These are phyloP conservation scores for Megacollybia marginata DNA, from an alignment of 768 basidiomycete species.

Conservation along the genomic window DNA sequence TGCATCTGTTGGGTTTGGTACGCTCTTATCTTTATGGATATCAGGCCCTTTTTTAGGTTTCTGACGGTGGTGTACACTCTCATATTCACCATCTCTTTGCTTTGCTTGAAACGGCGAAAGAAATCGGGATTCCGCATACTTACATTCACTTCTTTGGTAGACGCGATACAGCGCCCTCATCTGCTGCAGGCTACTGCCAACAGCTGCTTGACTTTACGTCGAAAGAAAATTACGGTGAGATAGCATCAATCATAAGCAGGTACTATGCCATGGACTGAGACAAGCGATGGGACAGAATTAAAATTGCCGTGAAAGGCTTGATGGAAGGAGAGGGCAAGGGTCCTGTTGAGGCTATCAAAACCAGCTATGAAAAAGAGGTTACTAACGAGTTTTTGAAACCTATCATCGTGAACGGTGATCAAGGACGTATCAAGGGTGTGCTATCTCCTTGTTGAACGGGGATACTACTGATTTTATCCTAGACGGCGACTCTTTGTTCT, in stretches of 20 bases:
- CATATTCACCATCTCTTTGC: slow-evolving; percentile 90
- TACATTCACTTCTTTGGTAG: slow-evolving; percentile 93
- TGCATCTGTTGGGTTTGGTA: no score
- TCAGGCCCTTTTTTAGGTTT: no score
- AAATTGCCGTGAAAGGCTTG: slow-evolving; percentile 80
- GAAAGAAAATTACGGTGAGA: slow-evolving; percentile 73
- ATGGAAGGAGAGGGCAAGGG: slow-evolving; percentile 64
- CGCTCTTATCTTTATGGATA: no score
- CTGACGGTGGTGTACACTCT: slow-evolving; percentile 97
- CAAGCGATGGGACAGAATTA: no score
- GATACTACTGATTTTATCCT: not conserved
- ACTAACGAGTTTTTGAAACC: slow-evolving; percentile 97
- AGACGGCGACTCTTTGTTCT: slow-evolving; percentile 88
- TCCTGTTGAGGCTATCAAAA: slow-evolving; percentile 50
- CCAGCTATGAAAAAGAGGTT: slow-evolving; percentile 73
- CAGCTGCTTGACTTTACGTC: slow-evolving; percentile 72
- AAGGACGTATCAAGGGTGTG: slow-evolving; percentile 75
- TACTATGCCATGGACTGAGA: no score
- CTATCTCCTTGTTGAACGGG: slow-evolving; percentile 6
- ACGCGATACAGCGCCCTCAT: slow-evolving; percentile 87
- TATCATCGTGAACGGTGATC: slow-evolving; percentile 76
- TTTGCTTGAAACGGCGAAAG: no score
- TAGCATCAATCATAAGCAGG: no score
- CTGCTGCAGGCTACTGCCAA: slow-evolving; percentile 68
- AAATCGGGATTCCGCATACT: no score